Evolutionary conservation across 2,329 filamentous ascomycete genomes (phyloP).

Genomic region (Aspergillus eucalypticola): DNA sequence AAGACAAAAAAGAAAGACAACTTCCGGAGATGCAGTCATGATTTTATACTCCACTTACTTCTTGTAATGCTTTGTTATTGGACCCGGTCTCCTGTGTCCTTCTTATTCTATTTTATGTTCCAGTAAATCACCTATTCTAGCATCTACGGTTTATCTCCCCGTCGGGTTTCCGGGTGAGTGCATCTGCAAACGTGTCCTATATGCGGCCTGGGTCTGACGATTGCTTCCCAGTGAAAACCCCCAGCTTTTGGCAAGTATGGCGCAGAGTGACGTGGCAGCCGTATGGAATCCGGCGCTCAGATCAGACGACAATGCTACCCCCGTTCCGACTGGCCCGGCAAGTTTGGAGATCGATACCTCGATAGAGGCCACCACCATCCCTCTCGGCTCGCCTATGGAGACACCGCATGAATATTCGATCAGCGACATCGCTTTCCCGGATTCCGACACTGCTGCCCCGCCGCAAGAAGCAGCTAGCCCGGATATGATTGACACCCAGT

Average conservation of each 20-base stretch:
- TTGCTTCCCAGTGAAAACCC: constrained; percentile 11
- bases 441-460: constrained; percentile 11
- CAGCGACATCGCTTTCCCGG: neutral
- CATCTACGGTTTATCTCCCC: constrained; percentile 14
- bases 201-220: constrained; percentile 14
- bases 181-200: constrained; percentile 33
- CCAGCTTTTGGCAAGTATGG: constrained; percentile 23
- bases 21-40: constrained; percentile 9
- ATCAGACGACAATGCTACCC: constrained; percentile 38
- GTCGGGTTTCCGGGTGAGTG: constrained; percentile 22
- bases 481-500: constrained; percentile 8
- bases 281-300: constrained; percentile 60
- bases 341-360: constrained; percentile 10
- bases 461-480: constrained; percentile 12
- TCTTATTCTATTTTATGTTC: constrained; percentile 14
- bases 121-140: constrained; percentile 5
- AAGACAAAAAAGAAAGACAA: neutral
- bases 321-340: constrained; percentile 19
- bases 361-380: constrained; percentile 6
- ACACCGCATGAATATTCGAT: neutral
- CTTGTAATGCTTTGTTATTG: constrained; percentile 4
- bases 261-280: constrained; percentile 26
- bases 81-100: neutral
- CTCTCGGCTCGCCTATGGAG: constrained; percentile 7
- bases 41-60: neutral